phyloP scores from a whole-genome alignment of 2,329 filamentous ascomycete species.

The Fusarium luffae region DNA sequence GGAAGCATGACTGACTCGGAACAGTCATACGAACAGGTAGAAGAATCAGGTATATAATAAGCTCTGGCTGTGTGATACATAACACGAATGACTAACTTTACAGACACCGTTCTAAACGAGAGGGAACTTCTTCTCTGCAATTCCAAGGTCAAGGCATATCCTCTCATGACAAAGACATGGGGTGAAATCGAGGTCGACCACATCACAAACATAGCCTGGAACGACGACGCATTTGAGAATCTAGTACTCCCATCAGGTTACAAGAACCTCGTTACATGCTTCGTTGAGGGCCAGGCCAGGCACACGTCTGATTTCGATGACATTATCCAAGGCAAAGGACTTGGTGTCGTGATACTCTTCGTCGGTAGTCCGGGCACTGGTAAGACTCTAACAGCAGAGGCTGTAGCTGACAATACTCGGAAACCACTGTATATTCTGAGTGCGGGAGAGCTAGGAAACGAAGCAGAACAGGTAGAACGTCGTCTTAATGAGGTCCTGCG shows the following conservation, averaged over 20 bases:
- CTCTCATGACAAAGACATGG: background rate
- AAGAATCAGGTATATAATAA: background rate
- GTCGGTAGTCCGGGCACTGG: conserved; percentile 20
- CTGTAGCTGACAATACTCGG: background rate
- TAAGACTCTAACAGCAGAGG: conserved; percentile 17
- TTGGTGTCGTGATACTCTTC: conserved; percentile 3
- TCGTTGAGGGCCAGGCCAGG: background rate
- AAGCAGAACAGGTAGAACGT: background rate
- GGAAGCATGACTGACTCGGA: background rate
- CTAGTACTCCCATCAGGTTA: background rate
- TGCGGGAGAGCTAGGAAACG: background rate
- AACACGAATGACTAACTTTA: background rate
- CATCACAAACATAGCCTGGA: background rate
- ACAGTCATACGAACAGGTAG: background rate
- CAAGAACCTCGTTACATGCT: background rate
- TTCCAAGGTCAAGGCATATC: background rate
- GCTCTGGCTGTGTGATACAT: background rate
- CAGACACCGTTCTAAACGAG: background rate
- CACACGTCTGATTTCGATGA: background rate
- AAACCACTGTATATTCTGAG: conserved; percentile 17
- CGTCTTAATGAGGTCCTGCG: conserved; percentile 6
- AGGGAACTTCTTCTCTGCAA: background rate
- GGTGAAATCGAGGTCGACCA: background rate
- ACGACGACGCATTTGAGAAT: background rate
- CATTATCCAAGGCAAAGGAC: conserved; percentile 4